Conservation (phyloP, 2,329 filamentous ascomycete genomes). For the Byssochlamys sp. region DNA sequence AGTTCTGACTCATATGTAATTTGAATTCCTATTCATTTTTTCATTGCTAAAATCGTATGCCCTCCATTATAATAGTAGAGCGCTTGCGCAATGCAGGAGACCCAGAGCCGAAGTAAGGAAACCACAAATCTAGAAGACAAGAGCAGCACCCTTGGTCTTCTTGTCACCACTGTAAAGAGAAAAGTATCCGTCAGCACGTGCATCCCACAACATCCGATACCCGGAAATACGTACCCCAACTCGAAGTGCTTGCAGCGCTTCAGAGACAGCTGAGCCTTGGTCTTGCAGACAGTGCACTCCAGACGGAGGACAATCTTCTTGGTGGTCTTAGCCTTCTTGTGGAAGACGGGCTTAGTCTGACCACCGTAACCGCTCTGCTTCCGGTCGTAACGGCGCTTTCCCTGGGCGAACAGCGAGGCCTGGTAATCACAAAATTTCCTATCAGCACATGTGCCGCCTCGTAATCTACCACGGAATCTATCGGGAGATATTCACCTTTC, state of each 20-base stretch:
- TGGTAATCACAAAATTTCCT: slow-evolving; percentile 22
- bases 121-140: slow-evolving; percentile 80
- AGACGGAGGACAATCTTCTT: slow-evolving; percentile 99
- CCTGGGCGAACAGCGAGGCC: slow-evolving; percentile 92
- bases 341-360: slow-evolving; percentile 99
- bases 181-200: slow-evolving; percentile 32
- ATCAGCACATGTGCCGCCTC: slow-evolving; percentile 15
- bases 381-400: slow-evolving; percentile 98
- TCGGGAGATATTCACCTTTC: slow-evolving; percentile 54
- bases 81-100: slow-evolving; percentile 30
- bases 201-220: slow-evolving; percentile 1
- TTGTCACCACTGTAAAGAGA: slow-evolving; percentile 77
- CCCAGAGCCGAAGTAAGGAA: slow-evolving; percentile 35
- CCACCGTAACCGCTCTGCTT: slow-evolving; percentile 99
- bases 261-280: slow-evolving; percentile 91
- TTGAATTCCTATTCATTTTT: slow-evolving; percentile 35
- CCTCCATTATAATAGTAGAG: slow-evolving; percentile 24
- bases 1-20: slow-evolving; percentile 25
- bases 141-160: slow-evolving; percentile 99
- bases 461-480: slow-evolving; percentile 10
- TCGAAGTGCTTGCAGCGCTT: slow-evolving; percentile 99
- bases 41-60: slow-evolving; percentile 33
- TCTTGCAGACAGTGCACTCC: slow-evolving; percentile 96
- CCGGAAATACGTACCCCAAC: slow-evolving; percentile 65
- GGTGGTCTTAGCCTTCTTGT: slow-evolving; percentile 99